These are phyloP conservation scores for Cladophialophora exuberans DNA, from an alignment of 2,329 filamentous ascomycete genomes.

Conservation along the genomic window DNA sequence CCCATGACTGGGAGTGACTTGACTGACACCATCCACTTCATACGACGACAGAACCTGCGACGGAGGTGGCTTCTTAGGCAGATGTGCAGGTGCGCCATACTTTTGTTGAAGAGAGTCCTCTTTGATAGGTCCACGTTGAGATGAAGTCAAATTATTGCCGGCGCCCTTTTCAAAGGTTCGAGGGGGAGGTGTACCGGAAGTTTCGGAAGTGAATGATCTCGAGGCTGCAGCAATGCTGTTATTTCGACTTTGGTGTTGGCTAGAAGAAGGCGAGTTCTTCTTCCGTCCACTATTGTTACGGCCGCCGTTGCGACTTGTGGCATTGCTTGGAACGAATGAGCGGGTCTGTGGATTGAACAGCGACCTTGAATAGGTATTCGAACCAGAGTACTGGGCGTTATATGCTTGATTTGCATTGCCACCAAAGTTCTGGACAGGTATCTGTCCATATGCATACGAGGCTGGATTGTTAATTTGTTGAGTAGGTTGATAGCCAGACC, in stretches of 20 bases:
- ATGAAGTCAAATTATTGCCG: constrained; percentile 9
- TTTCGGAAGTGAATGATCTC: constrained; percentile 16
- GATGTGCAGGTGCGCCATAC: constrained; percentile 55
- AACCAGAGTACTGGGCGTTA: constrained; percentile 71
- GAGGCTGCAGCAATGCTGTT: constrained; percentile 31
- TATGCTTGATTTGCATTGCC: constrained; percentile 40
- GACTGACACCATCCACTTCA: constrained; percentile 40
- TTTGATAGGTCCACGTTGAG: constrained; percentile 13
- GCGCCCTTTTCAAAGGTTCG: constrained; percentile 21
- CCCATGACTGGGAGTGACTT: background rate
- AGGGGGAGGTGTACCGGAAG: constrained; percentile 1
- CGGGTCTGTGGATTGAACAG: constrained; percentile 94
- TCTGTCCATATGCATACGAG: constrained; percentile 79
- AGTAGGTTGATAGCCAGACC: constrained; percentile 21
- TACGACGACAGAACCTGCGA: constrained; percentile 45
- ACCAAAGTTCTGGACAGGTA: constrained; percentile 71
- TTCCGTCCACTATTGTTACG: constrained; percentile 30
- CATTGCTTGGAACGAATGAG: constrained; percentile 76
- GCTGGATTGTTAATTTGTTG: constrained; percentile 38
- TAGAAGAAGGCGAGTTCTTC: constrained; percentile 32
- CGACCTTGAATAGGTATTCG: constrained; percentile 80
- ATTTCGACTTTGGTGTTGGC: constrained; percentile 34
- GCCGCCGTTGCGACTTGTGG: constrained; percentile 40
- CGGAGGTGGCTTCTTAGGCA: constrained; percentile 55
- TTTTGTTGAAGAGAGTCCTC: constrained; percentile 41